Base-by-base conservation (phyloP, 805 yeast species). In the Hanseniaspora hatyaiensis region DNA sequence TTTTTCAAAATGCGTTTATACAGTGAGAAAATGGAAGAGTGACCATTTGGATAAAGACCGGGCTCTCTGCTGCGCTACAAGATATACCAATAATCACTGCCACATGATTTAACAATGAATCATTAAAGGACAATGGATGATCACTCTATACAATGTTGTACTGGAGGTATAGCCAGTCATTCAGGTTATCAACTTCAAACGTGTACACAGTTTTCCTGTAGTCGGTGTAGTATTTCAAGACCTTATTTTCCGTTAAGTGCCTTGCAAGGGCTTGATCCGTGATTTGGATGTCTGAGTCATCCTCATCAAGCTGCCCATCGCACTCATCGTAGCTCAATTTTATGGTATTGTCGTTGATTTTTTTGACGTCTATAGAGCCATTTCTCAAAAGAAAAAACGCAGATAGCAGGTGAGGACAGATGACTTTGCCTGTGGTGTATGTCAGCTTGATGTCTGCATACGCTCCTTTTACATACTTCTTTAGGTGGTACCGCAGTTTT, bases 111-210 rank as follows among this genome's bases (percentile, higher is more conserved):
- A 36, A 36, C 12, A 23, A n/a, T 2, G 13, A 23, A 23, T n/a
- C 15, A 9, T 8, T 11, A 28, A n/a, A 20, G 2, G 13, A 29
- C 18, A 6, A 31, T 32, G 19, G n/a, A 15, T 6, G 20, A 2
- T 11, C 13, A 8, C 23, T 13, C 16, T 24, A 32, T 23, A 32
- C 32, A 32, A 64, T 57, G 39, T 64, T 64, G 19, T 62, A 57
- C 45, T 64, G 67, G 30, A 64, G 43, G 33, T 54, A 56, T 13
- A 64, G 51, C 67, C 67, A 64, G 38, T 64, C 67, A 47, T 64
- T 65, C 20, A 59, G 53, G 45, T 53, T 59, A 8, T 51, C 50
- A 15, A 62, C 51, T 11, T 53, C 40, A 3, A 64, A 52, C 18
- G 60, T 28, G 3, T 59, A 51, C 1, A 62, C 63, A 16, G 54